Base-by-base conservation (phyloP, 768 basidiomycete species). In the Lactarius tabidus region DNA sequence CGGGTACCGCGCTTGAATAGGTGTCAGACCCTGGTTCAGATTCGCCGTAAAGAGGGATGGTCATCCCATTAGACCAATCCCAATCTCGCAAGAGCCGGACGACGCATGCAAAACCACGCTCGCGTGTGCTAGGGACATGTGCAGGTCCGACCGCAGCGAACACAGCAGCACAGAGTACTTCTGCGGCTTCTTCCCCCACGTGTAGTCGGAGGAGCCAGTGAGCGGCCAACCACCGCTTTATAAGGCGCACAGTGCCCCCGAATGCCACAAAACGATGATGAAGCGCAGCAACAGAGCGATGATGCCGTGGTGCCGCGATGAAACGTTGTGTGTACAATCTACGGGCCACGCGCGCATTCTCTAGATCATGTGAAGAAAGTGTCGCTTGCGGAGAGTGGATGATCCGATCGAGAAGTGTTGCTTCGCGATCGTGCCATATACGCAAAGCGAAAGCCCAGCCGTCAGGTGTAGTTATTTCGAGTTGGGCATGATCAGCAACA, bases 171-270 rank as follows among this genome's bases (percentile, higher is more conserved):
- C 91, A 93, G 48, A 99, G 74, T 20, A 98, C 78, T 75, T 99
- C 97, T 39, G 92, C 83, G 0, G 84, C 87, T 73, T 98, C 93
- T 64, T 86, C 83, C 7, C 82, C 81, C 60, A 98, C 79, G 69
- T 93, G 89, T 0, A 80, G 76, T 5, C 83, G 80, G 38, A 98
- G 82, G 63, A 97, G 81, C 89, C 91, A 93, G 73, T 99, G 97
- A 8, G 89, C 79, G 0, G 91, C 86, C 60, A 98, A 79, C 97
- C 97, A 99, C 51, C 96, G 84, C 77, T 98, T 96, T 58, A 91
- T 84, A 18, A 98, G 81, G 43, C 97, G 82, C 18, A 92, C 90
- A 0, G 95, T 94, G 10, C 89, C 86, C 3, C 93, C 82, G 75
- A 87, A 97, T 14, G 94, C 90, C 0, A 85, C 75, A 71, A 85